A percentile compares a stretch with the other conserved stretches of the same genome.
Evolutionary conservation across 2,329 filamentous ascomycete genomes (phyloP).

Genomic region (Alternaria longipes): DNA sequence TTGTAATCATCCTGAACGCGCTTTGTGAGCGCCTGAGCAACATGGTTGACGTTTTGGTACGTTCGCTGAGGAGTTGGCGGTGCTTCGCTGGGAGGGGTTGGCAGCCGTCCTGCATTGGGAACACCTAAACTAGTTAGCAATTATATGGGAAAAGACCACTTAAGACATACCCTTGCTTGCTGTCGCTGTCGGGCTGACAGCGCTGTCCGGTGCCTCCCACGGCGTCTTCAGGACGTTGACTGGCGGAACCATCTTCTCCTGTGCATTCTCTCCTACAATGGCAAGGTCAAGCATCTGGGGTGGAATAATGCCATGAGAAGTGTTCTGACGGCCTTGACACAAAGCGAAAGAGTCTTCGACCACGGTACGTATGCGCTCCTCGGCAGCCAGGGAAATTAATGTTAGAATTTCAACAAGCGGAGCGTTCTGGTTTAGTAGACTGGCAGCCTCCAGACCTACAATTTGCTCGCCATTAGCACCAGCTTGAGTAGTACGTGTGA

Average conservation of each 20-base stretch:
- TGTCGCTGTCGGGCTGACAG: conserved; percentile 64
- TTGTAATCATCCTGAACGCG: conserved; percentile 65
- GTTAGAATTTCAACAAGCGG: conserved; percentile 83
- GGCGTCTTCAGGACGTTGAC: conserved; percentile 51
- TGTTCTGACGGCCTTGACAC: conserved; percentile 75
- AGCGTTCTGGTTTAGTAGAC: conserved; percentile 75
- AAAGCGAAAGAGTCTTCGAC: conserved; percentile 79
- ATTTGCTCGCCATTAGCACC: conserved; percentile 70
- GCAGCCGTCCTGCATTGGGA: conserved; percentile 52
- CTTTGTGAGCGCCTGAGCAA: conserved; percentile 61
- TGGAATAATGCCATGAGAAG: conserved; percentile 81
- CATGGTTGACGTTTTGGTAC: conserved; percentile 63
- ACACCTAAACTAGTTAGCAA: conserved; percentile 36
- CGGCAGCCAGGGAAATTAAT: conserved; percentile 81
- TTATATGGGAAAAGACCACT: neutral
- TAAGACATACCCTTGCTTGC: conserved; percentile 35
- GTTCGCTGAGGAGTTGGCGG: conserved; percentile 60
- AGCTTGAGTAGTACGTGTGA: conserved; percentile 52
- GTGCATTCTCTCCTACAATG: conserved; percentile 57
- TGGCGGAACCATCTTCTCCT: conserved; percentile 50
- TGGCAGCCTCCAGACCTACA: conserved; percentile 63
- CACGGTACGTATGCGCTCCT: conserved; percentile 78
- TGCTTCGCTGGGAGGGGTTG: conserved; percentile 59
- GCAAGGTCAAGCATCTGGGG: conserved; percentile 79
- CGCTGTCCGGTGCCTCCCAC: conserved; percentile 59